These are phyloP conservation scores for Alternaria dauci DNA, from an alignment of 2,329 filamentous ascomycete genomes.

Conservation along the genomic window DNA sequence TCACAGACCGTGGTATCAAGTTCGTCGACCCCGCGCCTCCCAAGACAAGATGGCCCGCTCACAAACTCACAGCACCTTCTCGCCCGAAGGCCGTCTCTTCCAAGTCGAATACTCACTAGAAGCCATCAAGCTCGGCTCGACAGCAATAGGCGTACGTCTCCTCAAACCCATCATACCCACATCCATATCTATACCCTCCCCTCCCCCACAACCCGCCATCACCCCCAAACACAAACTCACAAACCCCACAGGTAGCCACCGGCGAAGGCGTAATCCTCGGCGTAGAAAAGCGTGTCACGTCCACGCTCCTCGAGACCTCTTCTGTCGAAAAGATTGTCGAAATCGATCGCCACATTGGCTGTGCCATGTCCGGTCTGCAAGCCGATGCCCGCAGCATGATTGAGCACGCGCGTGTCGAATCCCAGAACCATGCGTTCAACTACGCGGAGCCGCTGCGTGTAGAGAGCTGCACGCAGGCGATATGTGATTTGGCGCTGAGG, in stretches of 20 bases:
- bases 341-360: constrained; percentile 98
- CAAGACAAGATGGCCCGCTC: constrained; percentile 26
- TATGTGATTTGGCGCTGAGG: constrained; percentile 93
- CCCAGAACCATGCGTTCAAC: constrained; percentile 97
- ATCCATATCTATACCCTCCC: not conserved
- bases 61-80: constrained; percentile 81
- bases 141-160: constrained; percentile 82
- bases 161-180: not conserved
- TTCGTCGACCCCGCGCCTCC: constrained; percentile 58
- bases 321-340: constrained; percentile 99
- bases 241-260: constrained; percentile 71
- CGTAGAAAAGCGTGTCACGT: constrained; percentile 98
- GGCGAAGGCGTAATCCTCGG: constrained; percentile 94
- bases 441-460: constrained; percentile 95
- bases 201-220: not conserved
- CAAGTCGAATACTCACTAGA: constrained; percentile 99
- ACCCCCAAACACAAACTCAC: constrained; percentile 17
- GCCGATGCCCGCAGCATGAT: constrained; percentile 97
- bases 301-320: constrained; percentile 93
- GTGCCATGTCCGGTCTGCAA: constrained; percentile 97
- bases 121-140: constrained; percentile 99
- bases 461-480: constrained; percentile 98
- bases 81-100: constrained; percentile 98
- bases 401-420: constrained; percentile 97
- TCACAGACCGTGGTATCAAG: constrained; percentile 95